Conservation (phyloP, 805 yeast species). For the Torulaspora delbrueckii region DNA sequence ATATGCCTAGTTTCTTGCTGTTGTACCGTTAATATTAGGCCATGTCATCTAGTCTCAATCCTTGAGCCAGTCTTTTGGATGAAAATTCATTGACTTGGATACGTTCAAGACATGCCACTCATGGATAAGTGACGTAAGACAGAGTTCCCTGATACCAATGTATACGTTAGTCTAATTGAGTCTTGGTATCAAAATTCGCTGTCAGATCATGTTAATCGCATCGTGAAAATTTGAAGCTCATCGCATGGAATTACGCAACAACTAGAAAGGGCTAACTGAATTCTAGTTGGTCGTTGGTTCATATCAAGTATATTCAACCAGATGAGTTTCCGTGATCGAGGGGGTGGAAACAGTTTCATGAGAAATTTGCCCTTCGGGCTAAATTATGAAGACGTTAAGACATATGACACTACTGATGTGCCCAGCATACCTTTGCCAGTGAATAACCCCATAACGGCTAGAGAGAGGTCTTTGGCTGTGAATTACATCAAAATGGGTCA, state of each 20-base stretch:
- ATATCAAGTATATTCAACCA: too few relatives aligned
- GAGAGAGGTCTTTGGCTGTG: slow-evolving; percentile 50
- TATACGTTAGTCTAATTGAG: too few relatives aligned
- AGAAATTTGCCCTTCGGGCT: slow-evolving; percentile 62
- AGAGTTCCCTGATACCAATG: too few relatives aligned
- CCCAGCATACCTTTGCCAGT: slow-evolving; percentile 54
- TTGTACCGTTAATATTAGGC: not conserved
- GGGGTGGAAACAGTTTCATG: slow-evolving; percentile 38
- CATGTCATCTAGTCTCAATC: too few relatives aligned
- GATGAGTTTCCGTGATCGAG: slow-evolving; percentile 49
- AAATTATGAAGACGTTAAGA: slow-evolving; percentile 56
- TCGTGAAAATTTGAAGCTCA: slow-evolving; percentile 8
- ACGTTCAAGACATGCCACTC: too few relatives aligned
- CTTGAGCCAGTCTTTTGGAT: too few relatives aligned
- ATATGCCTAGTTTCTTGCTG: not conserved
- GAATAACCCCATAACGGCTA: slow-evolving; percentile 49
- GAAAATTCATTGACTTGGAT: too few relatives aligned
- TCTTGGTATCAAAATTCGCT: not conserved
- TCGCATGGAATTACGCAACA: not conserved
- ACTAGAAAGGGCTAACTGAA: not conserved
- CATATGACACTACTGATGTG: slow-evolving; percentile 37
- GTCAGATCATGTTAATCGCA: slow-evolving; percentile 1
- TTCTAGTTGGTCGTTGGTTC: not conserved
- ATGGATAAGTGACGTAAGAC: too few relatives aligned
- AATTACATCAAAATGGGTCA: slow-evolving; percentile 52